These are phyloP conservation scores for Cyanidiococcus yangmingshanensis DNA, from an alignment of 23 red algal species.

Conservation along the genomic window DNA sequence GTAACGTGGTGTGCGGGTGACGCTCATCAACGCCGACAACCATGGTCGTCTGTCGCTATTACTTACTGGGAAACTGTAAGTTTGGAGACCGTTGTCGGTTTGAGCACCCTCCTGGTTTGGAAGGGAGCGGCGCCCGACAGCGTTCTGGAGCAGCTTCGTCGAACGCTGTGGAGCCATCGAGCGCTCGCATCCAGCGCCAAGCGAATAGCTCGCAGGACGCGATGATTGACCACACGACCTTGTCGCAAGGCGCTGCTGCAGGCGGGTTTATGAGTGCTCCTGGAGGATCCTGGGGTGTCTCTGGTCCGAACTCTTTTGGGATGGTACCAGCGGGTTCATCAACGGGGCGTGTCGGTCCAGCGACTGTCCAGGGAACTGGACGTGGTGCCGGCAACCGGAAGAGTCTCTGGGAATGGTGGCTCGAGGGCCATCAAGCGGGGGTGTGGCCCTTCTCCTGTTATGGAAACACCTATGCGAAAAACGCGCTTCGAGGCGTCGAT, in stretches of 20 bases:
- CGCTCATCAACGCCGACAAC: no score
- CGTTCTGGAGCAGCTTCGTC: not conserved
- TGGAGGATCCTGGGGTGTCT: no score
- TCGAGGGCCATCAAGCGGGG: not conserved
- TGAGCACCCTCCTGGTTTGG: slow-evolving; percentile 21
- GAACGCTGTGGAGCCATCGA: not conserved
- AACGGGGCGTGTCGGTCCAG: no score
- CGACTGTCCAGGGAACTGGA: no score
- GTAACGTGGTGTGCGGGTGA: no score
- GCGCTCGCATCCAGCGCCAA: no score
- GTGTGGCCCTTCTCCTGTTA: slow-evolving; percentile 27
- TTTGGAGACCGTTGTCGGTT: slow-evolving; percentile 26
- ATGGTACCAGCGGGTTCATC: no score
- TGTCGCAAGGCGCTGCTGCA: no score
- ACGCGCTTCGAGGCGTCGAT: slow-evolving; percentile 12
- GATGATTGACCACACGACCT: no score
- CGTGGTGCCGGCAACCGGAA: not conserved
- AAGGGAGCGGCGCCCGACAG: not conserved
- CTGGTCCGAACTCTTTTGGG: no score
- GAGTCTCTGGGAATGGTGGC: slow-evolving; percentile 1
- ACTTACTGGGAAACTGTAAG: slow-evolving; percentile 27
- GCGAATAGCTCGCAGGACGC: no score
- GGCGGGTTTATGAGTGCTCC: no score
- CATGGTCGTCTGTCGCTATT: slow-evolving; percentile 30
- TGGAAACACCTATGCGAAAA: slow-evolving; percentile 8